phyloP scores from a whole-genome alignment of 306 rosid genomes.

The Citrullus mucosospermus region DNA sequence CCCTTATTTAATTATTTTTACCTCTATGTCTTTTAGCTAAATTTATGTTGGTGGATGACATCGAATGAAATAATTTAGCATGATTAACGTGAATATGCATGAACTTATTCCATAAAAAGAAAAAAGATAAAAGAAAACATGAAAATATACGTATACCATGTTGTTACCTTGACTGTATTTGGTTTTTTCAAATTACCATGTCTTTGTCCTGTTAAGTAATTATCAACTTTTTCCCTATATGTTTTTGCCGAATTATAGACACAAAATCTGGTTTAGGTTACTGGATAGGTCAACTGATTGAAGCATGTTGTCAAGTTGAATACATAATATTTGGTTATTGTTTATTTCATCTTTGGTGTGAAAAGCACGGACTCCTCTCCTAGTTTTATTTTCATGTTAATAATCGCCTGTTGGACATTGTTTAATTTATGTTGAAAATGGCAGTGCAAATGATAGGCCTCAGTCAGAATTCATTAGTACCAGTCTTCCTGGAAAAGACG shows the following conservation, averaged over 20 bases:
- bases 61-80: background rate
- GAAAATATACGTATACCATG: background rate
- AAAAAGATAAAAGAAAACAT: background rate
- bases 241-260: background rate
- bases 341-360: background rate
- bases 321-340: background rate
- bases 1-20: background rate
- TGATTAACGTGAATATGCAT: background rate
- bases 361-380: background rate
- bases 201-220: background rate
- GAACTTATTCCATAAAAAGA: background rate
- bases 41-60: background rate
- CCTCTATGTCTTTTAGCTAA: background rate
- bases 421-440: background rate
- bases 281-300: background rate
- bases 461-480: slow-evolving; percentile 18
- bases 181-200: background rate
- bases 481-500: slow-evolving; percentile 27
- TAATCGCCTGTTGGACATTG: background rate
- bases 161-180: background rate
- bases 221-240: background rate
- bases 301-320: background rate
- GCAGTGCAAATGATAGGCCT: slow-evolving; percentile 40
- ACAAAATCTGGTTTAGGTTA: background rate
- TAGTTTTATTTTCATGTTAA: background rate